phyloP scores from a whole-genome alignment of 2,329 filamentous ascomycete species.

The Macrophomina pseudophaseolina region DNA sequence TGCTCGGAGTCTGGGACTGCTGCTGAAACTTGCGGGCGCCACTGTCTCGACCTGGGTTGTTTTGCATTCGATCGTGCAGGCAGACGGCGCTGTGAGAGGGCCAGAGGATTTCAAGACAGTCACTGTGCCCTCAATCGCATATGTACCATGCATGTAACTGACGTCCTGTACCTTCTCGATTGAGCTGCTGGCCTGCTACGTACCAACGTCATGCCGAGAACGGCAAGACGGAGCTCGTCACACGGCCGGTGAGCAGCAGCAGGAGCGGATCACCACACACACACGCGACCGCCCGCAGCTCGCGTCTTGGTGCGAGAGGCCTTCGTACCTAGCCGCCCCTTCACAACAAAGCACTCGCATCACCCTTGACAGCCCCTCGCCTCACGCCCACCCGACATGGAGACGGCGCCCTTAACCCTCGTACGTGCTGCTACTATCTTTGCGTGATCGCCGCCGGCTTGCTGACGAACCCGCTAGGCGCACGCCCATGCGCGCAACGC shows the following conservation, averaged over 20 bases:
- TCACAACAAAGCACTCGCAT: conserved; percentile 8
- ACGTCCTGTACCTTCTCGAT: conserved; percentile 2
- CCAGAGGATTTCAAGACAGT: neutral
- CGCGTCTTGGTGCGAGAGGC: neutral
- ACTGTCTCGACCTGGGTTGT: neutral
- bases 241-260: conserved; percentile 5
- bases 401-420: conserved; percentile 70
- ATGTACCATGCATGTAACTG: neutral
- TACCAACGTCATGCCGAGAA: conserved; percentile 20
- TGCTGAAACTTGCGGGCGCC: conserved; percentile 2
- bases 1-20: neutral
- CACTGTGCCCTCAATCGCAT: neutral
- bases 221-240: conserved; percentile 6
- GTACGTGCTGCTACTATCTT: conserved; percentile 38
- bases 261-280: conserved; percentile 3
- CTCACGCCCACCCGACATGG: conserved; percentile 58
- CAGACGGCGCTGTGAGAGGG: neutral
- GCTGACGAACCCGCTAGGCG: conserved; percentile 59
- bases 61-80: neutral
- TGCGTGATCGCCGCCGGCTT: conserved; percentile 41
- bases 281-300: conserved; percentile 14
- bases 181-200: conserved; percentile 2
- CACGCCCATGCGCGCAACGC: conserved; percentile 85
- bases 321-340: neutral
- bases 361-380: neutral